These are phyloP conservation scores for Endoconidiophora polonica DNA, from an alignment of 2,329 filamentous ascomycete genomes.

Conservation along the genomic window DNA sequence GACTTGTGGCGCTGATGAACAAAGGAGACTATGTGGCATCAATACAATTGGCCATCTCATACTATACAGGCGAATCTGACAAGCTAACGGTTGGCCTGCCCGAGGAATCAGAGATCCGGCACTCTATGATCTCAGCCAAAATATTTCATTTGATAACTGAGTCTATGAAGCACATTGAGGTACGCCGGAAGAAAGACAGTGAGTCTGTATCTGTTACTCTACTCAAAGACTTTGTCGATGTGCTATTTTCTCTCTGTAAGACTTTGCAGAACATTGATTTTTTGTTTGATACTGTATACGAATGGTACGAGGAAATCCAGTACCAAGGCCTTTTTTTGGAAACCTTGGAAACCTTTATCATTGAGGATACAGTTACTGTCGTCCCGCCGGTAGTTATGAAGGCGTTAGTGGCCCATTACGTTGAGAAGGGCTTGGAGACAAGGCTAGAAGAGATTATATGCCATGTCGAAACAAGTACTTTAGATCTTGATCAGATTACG, in stretches of 20 bases:
- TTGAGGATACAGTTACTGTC: constrained; percentile 56
- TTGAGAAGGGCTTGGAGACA: constrained; percentile 54
- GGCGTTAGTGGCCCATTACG: constrained; percentile 66
- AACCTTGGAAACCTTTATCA: constrained; percentile 71
- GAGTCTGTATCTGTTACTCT: constrained; percentile 2
- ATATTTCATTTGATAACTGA: constrained; percentile 85
- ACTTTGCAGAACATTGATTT: constrained; percentile 66
- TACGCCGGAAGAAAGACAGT: constrained; percentile 1
- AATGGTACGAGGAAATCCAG: constrained; percentile 57
- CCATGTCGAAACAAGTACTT: constrained; percentile 72
- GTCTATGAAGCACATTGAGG: constrained; percentile 56
- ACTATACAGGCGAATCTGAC: constrained; percentile 81
- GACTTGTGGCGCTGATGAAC: constrained; percentile 86
- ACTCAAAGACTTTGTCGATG: constrained; percentile 50
- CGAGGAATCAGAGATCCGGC: constrained; percentile 59
- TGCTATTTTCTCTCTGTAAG: constrained; percentile 69
- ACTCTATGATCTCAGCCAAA: constrained; percentile 73
- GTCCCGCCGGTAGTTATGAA: constrained; percentile 77
- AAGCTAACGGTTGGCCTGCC: constrained; percentile 88
- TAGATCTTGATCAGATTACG: constrained; percentile 90
- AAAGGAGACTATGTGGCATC: constrained; percentile 89
- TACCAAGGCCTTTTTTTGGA: constrained; percentile 58
- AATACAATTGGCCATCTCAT: constrained; percentile 77
- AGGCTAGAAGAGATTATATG: constrained; percentile 89
- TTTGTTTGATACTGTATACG: constrained; percentile 79